phyloP scores from a whole-genome alignment of 208 protist genomes.

The Phytomonas sp. region DNA sequence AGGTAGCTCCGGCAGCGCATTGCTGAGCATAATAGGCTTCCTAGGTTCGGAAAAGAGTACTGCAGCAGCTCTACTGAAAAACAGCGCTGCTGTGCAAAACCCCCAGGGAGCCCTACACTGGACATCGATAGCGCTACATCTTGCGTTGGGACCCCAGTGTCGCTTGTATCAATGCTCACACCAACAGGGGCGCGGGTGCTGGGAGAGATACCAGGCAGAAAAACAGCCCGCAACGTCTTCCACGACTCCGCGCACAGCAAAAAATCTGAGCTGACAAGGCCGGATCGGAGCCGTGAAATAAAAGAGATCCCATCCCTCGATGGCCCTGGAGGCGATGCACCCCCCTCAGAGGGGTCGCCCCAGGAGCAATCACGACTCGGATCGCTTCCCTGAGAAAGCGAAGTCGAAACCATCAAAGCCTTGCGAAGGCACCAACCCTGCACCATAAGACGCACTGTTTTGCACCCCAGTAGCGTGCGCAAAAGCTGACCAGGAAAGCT shows the following conservation, averaged over 20 bases:
- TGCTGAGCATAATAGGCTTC: background rate
- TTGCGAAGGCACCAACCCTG: background rate
- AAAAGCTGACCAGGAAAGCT: background rate
- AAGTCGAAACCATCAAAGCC: background rate
- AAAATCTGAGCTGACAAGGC: background rate
- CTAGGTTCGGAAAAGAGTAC: background rate
- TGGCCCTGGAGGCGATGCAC: background rate
- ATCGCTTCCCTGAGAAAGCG: background rate
- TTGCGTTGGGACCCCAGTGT: background rate
- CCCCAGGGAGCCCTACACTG: background rate
- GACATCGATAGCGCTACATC: background rate
- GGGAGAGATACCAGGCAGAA: background rate
- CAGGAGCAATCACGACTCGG: background rate
- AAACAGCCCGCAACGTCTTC: background rate
- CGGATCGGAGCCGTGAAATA: background rate
- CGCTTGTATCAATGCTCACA: background rate
- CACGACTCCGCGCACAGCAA: constrained; percentile 6
- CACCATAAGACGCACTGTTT: background rate
- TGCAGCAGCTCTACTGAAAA: background rate
- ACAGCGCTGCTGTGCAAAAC: background rate
- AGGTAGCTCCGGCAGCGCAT: background rate
- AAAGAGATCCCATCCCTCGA: background rate
- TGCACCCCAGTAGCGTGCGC: background rate
- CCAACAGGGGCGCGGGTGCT: background rate
- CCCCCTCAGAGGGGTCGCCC: background rate